Percentiles rank a stretch among this genome's conserved stretches.
Evolutionary conservation across 1,284 basidiomycete genomes (phyloP).

Genomic region (Trichosporon asahii): DNA sequence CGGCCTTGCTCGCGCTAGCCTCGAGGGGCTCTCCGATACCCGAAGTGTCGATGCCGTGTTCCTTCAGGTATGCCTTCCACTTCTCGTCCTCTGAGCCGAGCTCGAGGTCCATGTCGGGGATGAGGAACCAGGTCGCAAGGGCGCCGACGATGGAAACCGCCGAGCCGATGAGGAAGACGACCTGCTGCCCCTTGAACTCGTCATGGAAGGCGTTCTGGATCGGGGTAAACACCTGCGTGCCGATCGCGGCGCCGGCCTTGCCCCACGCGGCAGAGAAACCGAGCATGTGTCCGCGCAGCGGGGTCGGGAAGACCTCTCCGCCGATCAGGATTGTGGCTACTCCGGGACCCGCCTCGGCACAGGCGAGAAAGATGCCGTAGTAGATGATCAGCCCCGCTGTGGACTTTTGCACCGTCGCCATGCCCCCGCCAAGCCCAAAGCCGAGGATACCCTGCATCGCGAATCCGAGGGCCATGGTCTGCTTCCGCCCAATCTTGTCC

Average conservation of each 20-base stretch:
- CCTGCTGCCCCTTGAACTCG: slow-evolving; percentile 1
- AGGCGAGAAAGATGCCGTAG: slow-evolving; percentile 27
- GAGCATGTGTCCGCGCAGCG: slow-evolving; percentile 66
- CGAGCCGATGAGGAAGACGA: slow-evolving; percentile 4
- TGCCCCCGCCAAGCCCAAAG: slow-evolving; percentile 27
- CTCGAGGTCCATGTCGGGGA: slow-evolving; percentile 27
- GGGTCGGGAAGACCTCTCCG: slow-evolving; percentile 61
- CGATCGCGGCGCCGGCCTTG: slow-evolving; percentile 60
- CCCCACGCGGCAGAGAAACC: slow-evolving; percentile 64
- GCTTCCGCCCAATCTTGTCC: slow-evolving; percentile 56
- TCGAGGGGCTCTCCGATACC: slow-evolving; percentile 21
- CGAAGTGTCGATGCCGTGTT: slow-evolving; percentile 21
- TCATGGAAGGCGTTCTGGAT: slow-evolving; percentile 56
- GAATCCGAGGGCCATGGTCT: slow-evolving; percentile 29
- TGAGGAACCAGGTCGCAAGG: slow-evolving; percentile 24
- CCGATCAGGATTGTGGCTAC: slow-evolving; percentile 51
- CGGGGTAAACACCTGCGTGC: slow-evolving; percentile 56
- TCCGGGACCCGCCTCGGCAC: slow-evolving; percentile 26
- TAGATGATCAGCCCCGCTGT: slow-evolving; percentile 31
- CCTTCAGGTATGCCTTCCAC: slow-evolving; percentile 29
- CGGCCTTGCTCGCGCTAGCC: slow-evolving; percentile 5
- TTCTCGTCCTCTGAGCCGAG: slow-evolving; percentile 31
- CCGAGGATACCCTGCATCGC: slow-evolving; percentile 23
- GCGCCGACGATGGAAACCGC: slow-evolving; percentile 31
- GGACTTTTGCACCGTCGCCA: slow-evolving; percentile 23